Evolutionary conservation across 257 asterid species (phyloP).

Genomic region (Nicotiana noctiflora): DNA sequence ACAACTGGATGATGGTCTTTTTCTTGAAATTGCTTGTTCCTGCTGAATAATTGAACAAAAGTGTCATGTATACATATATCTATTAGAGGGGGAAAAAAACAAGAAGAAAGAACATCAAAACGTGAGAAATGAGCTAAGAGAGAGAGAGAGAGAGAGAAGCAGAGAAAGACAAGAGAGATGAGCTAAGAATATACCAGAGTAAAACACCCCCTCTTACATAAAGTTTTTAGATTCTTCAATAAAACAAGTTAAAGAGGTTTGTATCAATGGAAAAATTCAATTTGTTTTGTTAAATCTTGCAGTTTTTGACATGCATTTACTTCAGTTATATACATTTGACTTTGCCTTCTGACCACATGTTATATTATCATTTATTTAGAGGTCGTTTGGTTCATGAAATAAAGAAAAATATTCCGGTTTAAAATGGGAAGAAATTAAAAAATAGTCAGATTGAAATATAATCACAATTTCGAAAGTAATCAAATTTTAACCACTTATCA

Average conservation of each 20-base stretch:
- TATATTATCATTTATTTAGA: constrained; percentile 30
- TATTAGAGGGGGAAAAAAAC: background rate
- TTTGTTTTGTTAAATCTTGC: constrained; percentile 7
- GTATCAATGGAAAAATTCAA: constrained; percentile 6
- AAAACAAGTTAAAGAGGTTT: background rate
- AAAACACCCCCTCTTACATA: background rate
- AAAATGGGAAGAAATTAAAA: too few species aligned
- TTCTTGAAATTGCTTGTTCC: background rate
- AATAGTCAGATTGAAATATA: too few species aligned
- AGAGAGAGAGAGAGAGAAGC: background rate
- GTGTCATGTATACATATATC: background rate
- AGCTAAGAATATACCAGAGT: constrained; percentile 4
- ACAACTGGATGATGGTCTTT: constrained; percentile 2
- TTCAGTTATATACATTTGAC: background rate
- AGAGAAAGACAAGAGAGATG: background rate
- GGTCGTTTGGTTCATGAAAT: too few species aligned
- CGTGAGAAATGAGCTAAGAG: constrained; percentile 3
- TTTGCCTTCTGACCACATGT: constrained; percentile 14
- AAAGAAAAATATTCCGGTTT: too few species aligned
- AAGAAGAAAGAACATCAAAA: background rate
- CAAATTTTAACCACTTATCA: too few species aligned
- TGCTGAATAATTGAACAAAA: constrained; percentile 9
- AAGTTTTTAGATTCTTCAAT: background rate
- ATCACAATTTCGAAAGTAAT: too few species aligned
- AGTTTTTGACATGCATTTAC: constrained; percentile 13